These are phyloP conservation scores for Leishmania amazonensis DNA, from an alignment of 208 protist species.

Conservation along the genomic window DNA sequence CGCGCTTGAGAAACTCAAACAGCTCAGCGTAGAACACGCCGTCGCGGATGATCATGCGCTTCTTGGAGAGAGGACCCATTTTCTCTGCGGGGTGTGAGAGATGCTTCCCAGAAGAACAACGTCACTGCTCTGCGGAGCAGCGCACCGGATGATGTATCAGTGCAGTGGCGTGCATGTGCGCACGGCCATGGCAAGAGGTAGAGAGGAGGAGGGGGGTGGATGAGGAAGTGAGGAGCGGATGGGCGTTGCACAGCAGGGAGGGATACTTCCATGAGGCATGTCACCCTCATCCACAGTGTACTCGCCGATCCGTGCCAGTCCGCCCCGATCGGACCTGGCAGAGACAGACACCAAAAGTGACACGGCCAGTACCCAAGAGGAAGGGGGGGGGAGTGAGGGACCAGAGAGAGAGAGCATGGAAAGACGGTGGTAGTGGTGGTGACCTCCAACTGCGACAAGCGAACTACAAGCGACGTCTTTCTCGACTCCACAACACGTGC, in stretches of 20 bases:
- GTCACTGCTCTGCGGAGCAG: background rate
- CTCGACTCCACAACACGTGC: too few species aligned
- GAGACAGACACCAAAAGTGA: background rate
- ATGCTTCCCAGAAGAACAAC: slow-evolving; percentile 36
- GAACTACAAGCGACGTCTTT: too few species aligned
- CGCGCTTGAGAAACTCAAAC: slow-evolving; percentile 99
- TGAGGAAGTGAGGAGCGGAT: too few species aligned
- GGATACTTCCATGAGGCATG: too few species aligned
- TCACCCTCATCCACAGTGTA: background rate
- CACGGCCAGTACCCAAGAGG: background rate
- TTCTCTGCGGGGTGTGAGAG: background rate
- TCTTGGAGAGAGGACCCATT: slow-evolving; percentile 90
- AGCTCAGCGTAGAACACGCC: slow-evolving; percentile 99
- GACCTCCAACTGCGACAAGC: background rate
- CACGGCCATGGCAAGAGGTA: background rate
- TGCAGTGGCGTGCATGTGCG: background rate
- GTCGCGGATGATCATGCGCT: slow-evolving; percentile 98
- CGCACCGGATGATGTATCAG: background rate
- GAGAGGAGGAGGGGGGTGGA: background rate
- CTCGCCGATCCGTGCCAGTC: background rate
- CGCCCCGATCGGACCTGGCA: background rate
- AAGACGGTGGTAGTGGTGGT: background rate
- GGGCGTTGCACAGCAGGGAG: background rate
- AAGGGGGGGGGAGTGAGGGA: background rate
- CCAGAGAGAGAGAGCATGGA: background rate